These are phyloP conservation scores for Neoboletus brunneissimus DNA, from an alignment of 768 basidiomycete genomes.

Conservation along the genomic window DNA sequence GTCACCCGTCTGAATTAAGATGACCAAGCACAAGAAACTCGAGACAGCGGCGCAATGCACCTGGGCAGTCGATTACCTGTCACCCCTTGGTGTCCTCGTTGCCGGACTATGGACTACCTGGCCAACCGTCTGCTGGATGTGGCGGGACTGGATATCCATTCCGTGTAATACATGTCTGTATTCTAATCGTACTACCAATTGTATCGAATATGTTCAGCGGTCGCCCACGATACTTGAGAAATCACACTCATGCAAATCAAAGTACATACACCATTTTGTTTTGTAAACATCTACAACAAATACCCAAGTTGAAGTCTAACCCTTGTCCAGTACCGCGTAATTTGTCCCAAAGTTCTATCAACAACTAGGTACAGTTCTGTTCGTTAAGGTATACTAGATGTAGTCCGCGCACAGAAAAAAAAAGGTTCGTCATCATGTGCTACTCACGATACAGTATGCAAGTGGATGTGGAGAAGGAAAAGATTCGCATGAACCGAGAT, in stretches of 20 bases:
- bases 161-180: slow-evolving; percentile 3
- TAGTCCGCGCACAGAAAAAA: neutral
- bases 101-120: slow-evolving; percentile 7
- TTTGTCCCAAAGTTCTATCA: neutral
- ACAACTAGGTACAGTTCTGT: neutral
- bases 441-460: slow-evolving; percentile 10
- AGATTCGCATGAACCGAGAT: slow-evolving; percentile 2
- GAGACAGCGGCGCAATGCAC: slow-evolving; percentile 1
- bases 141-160: neutral
- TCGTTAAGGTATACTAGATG: slow-evolving; percentile 4
- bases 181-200: neutral
- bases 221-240: neutral
- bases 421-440: slow-evolving; percentile 1
- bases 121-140: neutral
- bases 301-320: no score
- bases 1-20: slow-evolving; percentile 23
- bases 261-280: neutral
- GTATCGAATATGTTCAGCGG: neutral
- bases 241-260: neutral
- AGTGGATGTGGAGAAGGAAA: slow-evolving; percentile 1
- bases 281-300: neutral
- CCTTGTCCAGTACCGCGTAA: neutral
- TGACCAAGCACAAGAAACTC: slow-evolving; percentile 16
- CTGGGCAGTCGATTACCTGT: neutral
- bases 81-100: neutral